Percentiles rank a stretch among this genome's conserved stretches.
Evolutionary conservation across 2,329 filamentous ascomycete species (phyloP).

Genomic region (Coniochaeta ligniaria): DNA sequence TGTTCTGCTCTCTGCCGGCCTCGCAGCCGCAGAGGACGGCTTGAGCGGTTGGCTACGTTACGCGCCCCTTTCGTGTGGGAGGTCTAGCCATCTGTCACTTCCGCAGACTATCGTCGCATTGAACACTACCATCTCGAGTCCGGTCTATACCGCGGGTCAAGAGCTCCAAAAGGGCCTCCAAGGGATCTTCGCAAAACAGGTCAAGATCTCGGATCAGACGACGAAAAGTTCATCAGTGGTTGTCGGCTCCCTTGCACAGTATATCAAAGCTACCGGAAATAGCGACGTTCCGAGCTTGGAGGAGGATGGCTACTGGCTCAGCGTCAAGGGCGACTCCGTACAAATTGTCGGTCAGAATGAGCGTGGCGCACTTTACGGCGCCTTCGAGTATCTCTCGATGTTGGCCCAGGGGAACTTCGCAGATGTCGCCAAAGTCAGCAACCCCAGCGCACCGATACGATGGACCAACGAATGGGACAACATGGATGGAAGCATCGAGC

Average conservation of each 20-base stretch:
- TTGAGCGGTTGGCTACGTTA: conserved; percentile 59
- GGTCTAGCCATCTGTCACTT: conserved; percentile 8
- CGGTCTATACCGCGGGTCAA: conserved; percentile 50
- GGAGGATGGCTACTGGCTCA: conserved; percentile 57
- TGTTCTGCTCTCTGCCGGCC: conserved; percentile 11
- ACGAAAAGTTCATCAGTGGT: conserved; percentile 24
- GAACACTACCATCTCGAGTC: conserved; percentile 45
- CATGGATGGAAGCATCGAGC: conserved; percentile 58
- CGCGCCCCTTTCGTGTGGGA: conserved; percentile 32
- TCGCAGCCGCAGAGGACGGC: conserved; percentile 50
- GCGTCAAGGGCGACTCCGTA: conserved; percentile 34
- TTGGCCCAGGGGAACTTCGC: conserved; percentile 53
- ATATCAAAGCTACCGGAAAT: conserved; percentile 25
- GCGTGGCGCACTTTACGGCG: conserved; percentile 60
- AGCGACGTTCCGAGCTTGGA: conserved; percentile 31
- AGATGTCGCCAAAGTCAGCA: conserved; percentile 38
- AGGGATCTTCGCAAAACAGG: conserved; percentile 45
- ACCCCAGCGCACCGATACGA: conserved; percentile 53
- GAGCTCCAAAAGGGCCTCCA: conserved; percentile 52
- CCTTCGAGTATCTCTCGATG: conserved; percentile 61
- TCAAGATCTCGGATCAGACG: conserved; percentile 15
- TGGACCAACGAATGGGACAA: conserved; percentile 75
- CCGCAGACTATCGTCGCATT: conserved; percentile 14
- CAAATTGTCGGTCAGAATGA: conserved; percentile 59
- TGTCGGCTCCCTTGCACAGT: conserved; percentile 40